Base-by-base conservation (phyloP, 306 rosid genomes). In the Potentilla sterilis region DNA sequence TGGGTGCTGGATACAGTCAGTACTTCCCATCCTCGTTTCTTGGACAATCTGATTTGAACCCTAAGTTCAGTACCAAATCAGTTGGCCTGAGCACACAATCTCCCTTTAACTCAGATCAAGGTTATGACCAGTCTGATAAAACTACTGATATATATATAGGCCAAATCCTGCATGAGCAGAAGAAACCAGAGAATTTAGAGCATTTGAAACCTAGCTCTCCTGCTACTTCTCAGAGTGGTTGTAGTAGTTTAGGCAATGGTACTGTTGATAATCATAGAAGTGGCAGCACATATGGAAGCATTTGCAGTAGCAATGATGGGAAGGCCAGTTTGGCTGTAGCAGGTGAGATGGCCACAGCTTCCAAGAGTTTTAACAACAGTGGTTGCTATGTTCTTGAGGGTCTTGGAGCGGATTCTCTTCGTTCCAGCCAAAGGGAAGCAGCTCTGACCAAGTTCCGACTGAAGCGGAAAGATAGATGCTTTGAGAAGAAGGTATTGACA, bases 391-490 rank as follows among this genome's bases (percentile, higher is more conserved):
- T 78, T 72, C 72, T 75, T 73, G 89, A 83, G 62, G 85, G 80
- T 48, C 64, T 69, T 69, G 72, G 80, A 22, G 40, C 61, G 76
- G 84, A 83, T 75, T 73, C 87, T 61, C 83, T 75, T 69, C 81
- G 69, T 52, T 65, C 79, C 32, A 87, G 83, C 80, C 91, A 78
- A 68, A 92, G 96, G 78, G 89, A 93, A 87, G 96, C 92, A 41
- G 93, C 92, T 61, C 84, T 90, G 69, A 75, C 80, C 16, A 93
- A 87, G 85, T 90, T 87, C 80, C 78, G 89, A 32, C 74, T 88
- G 83, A 90, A 93, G 81, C 81, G 93, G 55, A 90, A 87, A 76
- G 91, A 87, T 77, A 77, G 95, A 79, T 87, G 90, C 87, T 93
- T 34, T 63, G 83, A 72, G 78, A 93, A 89, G 81, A 93, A 93